Conservation (phyloP, 2,329 filamentous ascomycete species). For the Trichophyton equinum region DNA sequence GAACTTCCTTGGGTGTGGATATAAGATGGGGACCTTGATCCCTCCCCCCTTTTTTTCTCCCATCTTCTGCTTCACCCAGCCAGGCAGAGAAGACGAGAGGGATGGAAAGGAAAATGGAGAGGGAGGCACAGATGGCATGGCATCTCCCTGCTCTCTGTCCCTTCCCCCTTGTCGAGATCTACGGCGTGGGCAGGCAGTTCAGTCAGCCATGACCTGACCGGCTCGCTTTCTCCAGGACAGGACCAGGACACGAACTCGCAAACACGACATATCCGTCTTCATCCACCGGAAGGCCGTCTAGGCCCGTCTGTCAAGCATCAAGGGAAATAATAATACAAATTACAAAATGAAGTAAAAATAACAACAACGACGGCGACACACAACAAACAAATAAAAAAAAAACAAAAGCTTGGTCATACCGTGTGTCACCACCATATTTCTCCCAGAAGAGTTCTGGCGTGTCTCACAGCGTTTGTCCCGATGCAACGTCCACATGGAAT, state of each 20-base stretch:
- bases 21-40: neutral
- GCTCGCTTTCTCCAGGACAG: neutral
- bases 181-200: neutral
- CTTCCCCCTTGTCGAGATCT: neutral
- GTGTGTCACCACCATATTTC: neutral
- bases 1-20: neutral
- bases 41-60: neutral
- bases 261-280: neutral
- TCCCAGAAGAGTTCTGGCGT: neutral
- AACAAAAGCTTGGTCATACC: neutral
- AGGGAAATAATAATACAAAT: too few species aligned
- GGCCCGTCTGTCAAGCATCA: neutral
- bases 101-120: neutral
- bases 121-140: neutral
- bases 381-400: too few species aligned
- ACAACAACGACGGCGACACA: too few species aligned
- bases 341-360: too few species aligned
- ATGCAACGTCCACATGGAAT: constrained; percentile 1
- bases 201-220: neutral
- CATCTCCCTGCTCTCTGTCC: neutral
- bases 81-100: neutral
- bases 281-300: neutral
- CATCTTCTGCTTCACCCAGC: neutral
- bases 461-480: neutral
- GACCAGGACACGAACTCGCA: neutral